Base-by-base conservation (phyloP, 306 rosid genomes). In the Acacia melanoxylon region DNA sequence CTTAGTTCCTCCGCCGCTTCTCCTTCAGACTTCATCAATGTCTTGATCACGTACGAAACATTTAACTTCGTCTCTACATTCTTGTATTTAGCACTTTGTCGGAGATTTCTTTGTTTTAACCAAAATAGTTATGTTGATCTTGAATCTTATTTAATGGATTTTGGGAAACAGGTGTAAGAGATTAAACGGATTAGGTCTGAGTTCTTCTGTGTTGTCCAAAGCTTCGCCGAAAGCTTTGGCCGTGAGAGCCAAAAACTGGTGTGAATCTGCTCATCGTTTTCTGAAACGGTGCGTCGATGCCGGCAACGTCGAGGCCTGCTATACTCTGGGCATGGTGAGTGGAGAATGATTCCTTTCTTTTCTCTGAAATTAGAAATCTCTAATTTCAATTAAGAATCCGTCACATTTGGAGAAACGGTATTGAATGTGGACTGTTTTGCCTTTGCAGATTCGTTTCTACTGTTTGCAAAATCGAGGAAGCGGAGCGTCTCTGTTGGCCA, bases 301-400 rank as follows among this genome's bases (percentile, higher is more conserved):
- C 56, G 99, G 98, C n/a, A 95, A 95, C 85, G 81, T 87, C 2
- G 98, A 91, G 74, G 99, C 99, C 4, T 90, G 93, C 81, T 95
- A 93, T 76, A 90, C 95, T 76, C 91, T 95, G 13, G 99, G 99
- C 89, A 93, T 95, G 99, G 99, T 95, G 2, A 84, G 97, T 86
- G 13, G 7, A 66, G 9, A 33, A 63, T 15, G 31, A 59, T 61
- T 12, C 68, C 7, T 63, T 63, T 63, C 29, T 44, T 15, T 20
- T 14, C 10, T 61, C 33, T 31, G 19, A 22, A 69, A 20, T 8
- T 63, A 14, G 69, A 63, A 35, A 67, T 67, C 7, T 66, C 0
- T 10, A 3, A 22, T 10, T 75, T 37, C 4, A 58, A 13, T 29
- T 16, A 17, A 9, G 45, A 73, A 20, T 33, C 48, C 49, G 22